Evolutionary conservation across 108 stramenopile genomes (phyloP), one percentile per base, ranked within the genome.

Genomic region (Skeletonema costatum): DNA sequence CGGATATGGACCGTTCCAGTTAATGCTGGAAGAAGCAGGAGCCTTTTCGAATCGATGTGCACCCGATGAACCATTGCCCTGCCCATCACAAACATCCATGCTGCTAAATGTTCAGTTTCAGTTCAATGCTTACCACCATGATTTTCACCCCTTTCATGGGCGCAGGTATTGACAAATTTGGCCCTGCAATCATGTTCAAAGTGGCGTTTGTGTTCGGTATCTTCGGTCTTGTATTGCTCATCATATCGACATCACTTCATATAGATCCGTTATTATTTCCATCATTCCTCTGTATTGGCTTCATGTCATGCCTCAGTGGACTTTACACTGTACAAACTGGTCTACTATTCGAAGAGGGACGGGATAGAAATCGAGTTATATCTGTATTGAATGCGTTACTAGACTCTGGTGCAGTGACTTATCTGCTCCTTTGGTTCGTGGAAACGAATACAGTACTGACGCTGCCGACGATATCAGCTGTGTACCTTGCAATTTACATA

Each of bases 1-100:
- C 71, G 82, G 84, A 38, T 87, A 60, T 31, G 87, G 87, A n/a
- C 87, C 84, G 4, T 82, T 87, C 81, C 81, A 83, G 64, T 59
- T 83, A 8, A 60, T 87, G 70, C 66, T 87, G 1, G 81, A 87
- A 73, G 60, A 74, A 16, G 7, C 70, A 32, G 78, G 70, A 5
- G 74, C 78, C 30, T 85, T 85, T 60, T 62, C 66, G 3, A 68
- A 21, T 36, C 44, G 31, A 8, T 87, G 86, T 31, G 14, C 11
- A 10, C 31, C 6, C 10, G 41, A 68, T 17, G 19, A 64, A 4
- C 69, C 46, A n/a, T 58, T 33, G 16, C 64, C 70, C 9, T 86
- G 85, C 41, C 69, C 81, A 36, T 66, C 64, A 35, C 85, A 86
- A 80, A 79, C 80, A 1, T 10, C 73, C 8, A 50, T 53, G 12